phyloP scores from a whole-genome alignment of 2,329 filamentous ascomycete species.

The Ophiognomonia clavigignenti-juglandacearum region DNA sequence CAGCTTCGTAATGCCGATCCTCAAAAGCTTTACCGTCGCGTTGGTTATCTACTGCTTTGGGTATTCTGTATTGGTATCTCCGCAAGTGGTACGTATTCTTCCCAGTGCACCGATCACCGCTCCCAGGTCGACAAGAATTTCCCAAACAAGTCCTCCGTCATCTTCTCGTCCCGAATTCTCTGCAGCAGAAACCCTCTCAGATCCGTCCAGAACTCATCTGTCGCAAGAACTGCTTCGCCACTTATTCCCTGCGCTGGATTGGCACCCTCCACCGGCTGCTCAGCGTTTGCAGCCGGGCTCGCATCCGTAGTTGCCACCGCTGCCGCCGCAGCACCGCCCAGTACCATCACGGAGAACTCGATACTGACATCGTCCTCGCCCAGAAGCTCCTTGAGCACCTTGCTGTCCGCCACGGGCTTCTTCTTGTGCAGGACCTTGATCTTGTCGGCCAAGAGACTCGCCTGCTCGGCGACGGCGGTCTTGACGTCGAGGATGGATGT shows the following conservation, averaged over 20 bases:
- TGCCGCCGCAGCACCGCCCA: slow-evolving; percentile 17
- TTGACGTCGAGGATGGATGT: slow-evolving; percentile 81
- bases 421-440: slow-evolving; percentile 83
- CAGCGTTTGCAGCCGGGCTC: slow-evolving; percentile 25
- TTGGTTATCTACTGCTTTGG: too few relatives aligned
- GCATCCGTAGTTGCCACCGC: slow-evolving; percentile 20
- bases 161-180: slow-evolving; percentile 65
- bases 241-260: slow-evolving; percentile 49
- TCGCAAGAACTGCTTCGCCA: slow-evolving; percentile 57
- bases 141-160: slow-evolving; percentile 58
- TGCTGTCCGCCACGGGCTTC: slow-evolving; percentile 76
- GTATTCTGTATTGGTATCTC: background rate
- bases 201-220: slow-evolving; percentile 81
- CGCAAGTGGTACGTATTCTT: background rate
- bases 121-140: slow-evolving; percentile 72
- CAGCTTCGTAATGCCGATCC: too few relatives aligned
- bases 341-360: slow-evolving; percentile 72
- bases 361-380: slow-evolving; percentile 50
- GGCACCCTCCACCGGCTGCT: slow-evolving; percentile 33
- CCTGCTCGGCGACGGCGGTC: slow-evolving; percentile 57
- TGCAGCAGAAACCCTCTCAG: slow-evolving; percentile 75
- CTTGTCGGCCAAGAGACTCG: slow-evolving; percentile 65
- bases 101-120: slow-evolving; percentile 1
- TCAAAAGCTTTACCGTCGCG: too few relatives aligned
- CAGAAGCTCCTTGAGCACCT: slow-evolving; percentile 70